Conservation (phyloP, 2,329 filamentous ascomycete genomes). For the Chaetomiaceae sp. region DNA sequence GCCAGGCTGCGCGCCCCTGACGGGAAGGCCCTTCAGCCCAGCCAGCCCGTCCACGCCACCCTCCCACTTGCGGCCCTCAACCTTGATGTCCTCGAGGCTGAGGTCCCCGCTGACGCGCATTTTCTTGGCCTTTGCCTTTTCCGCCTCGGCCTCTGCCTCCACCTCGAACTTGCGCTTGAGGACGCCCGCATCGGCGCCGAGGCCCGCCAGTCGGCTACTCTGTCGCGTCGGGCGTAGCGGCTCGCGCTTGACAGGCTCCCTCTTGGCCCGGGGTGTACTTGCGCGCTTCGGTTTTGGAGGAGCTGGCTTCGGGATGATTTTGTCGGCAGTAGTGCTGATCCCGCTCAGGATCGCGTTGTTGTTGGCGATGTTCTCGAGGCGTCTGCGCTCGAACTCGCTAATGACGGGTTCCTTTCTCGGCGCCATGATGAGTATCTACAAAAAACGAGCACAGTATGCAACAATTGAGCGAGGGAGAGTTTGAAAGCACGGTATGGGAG, state of each 20-base stretch:
- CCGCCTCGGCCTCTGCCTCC: slow-evolving; percentile 41
- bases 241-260: slow-evolving; percentile 46
- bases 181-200: slow-evolving; percentile 44
- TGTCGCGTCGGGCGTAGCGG: slow-evolving; percentile 48
- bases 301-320: slow-evolving; percentile 57
- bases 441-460: not conserved
- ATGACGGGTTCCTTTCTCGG: slow-evolving; percentile 49
- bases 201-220: slow-evolving; percentile 55
- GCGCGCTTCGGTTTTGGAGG: slow-evolving; percentile 38
- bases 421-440: slow-evolving; percentile 38
- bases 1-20: slow-evolving; percentile 69
- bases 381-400: slow-evolving; percentile 81
- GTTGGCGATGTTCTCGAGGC: slow-evolving; percentile 80
- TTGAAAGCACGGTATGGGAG: too few species aligned
- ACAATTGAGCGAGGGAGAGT: not conserved
- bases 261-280: slow-evolving; percentile 32
- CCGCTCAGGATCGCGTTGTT: slow-evolving; percentile 79
- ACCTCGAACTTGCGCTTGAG: slow-evolving; percentile 50
- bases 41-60: slow-evolving; percentile 62
- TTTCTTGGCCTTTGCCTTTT: slow-evolving; percentile 54
- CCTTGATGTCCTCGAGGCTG: slow-evolving; percentile 69
- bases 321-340: slow-evolving; percentile 66
- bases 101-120: slow-evolving; percentile 53
- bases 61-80: slow-evolving; percentile 75
- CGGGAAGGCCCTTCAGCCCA: slow-evolving; percentile 50